Conservation (phyloP, 164 flowering plant genomes). For the Aristolochia contorta region DNA sequence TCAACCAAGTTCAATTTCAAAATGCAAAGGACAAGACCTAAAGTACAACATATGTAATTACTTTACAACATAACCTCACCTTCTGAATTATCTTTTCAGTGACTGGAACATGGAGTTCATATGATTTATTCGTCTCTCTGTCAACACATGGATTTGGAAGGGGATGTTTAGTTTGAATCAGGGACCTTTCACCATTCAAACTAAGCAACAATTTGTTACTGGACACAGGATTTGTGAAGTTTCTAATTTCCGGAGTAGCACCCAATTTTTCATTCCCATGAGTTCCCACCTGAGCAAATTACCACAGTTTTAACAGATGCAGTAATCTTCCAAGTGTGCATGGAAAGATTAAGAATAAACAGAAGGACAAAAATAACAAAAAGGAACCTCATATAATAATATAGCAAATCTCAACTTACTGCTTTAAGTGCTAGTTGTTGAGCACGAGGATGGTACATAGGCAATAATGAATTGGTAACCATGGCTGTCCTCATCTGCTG, state of each 20-base stretch:
- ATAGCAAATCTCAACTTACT: constrained; percentile 9
- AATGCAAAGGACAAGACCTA: background rate
- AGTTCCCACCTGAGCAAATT: too few relatives aligned
- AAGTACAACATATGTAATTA: background rate
- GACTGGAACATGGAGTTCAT: constrained; percentile 18
- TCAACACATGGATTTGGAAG: constrained; percentile 3
- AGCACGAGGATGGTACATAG: constrained; percentile 7
- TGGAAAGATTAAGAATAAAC: background rate
- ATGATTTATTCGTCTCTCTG: constrained; percentile 9
- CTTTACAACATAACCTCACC: constrained; percentile 16
- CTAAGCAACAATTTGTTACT: constrained; percentile 5
- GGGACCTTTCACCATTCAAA: constrained; percentile 10
- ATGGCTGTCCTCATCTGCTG: constrained; percentile 12
- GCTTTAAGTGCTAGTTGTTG: constrained; percentile 15
- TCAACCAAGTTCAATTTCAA: background rate
- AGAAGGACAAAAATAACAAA: background rate
- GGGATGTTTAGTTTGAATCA: constrained; percentile 8
- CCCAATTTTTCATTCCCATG: too few relatives aligned
- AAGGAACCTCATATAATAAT: too few relatives aligned
- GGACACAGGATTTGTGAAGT: too few relatives aligned
- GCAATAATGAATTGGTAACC: constrained; percentile 2
- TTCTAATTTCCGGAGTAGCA: too few relatives aligned
- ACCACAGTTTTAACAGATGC: too few relatives aligned
- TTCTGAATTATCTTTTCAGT: constrained; percentile 27
- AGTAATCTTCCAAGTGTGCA: background rate